phyloP scores from a whole-genome alignment of 2,329 filamentous ascomycete genomes.

The Lomentospora prolificans region DNA sequence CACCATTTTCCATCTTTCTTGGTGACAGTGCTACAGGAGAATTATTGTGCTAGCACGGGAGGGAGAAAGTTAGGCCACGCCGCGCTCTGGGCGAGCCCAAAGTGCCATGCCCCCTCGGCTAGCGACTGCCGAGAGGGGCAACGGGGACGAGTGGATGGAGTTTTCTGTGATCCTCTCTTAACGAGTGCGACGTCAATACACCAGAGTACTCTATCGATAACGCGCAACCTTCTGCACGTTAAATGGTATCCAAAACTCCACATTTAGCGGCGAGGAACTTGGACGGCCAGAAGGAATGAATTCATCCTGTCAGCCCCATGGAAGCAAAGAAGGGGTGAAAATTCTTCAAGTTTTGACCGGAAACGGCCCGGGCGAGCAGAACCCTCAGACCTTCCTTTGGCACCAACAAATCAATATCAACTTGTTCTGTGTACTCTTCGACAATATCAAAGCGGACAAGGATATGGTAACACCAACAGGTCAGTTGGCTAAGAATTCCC shows the following conservation, averaged over 20 bases:
- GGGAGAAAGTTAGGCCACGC: neutral
- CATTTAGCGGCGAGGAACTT: neutral
- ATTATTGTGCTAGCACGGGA: no score
- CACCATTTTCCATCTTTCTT: no score
- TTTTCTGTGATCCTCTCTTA: neutral
- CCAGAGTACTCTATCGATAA: neutral
- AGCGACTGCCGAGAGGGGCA: slow-evolving; percentile 1
- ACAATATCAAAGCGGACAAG: no score
- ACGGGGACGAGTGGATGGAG: neutral
- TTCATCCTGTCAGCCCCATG: no score
- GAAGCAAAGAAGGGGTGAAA: neutral
- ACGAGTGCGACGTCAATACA: neutral
- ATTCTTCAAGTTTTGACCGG: neutral
- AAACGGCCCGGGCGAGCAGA: neutral
- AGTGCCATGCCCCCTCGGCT: neutral
- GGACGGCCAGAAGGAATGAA: neutral
- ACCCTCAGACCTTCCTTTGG: neutral
- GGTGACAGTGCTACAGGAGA: no score
- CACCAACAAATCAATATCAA: neutral
- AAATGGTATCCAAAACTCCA: neutral
- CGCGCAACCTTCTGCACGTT: neutral
- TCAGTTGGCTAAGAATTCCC: no score
- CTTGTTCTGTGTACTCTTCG: no score
- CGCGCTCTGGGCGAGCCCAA: neutral
- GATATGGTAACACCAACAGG: no score